These are phyloP conservation scores for Porcisia deanei DNA, from an alignment of 208 protist genomes.

Conservation along the genomic window DNA sequence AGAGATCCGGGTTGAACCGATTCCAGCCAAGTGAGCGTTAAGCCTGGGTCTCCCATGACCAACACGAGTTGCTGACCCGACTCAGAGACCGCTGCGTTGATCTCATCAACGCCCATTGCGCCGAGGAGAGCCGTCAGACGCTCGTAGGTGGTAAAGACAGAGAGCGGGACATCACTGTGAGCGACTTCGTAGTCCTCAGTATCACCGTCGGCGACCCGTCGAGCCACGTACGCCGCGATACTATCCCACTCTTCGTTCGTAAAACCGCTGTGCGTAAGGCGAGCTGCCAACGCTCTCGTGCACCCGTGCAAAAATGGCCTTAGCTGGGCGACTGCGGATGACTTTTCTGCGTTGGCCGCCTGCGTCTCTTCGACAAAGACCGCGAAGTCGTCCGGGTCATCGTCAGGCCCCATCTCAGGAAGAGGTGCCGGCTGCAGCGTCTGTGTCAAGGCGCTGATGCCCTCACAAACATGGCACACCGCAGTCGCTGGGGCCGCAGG, in stretches of 20 bases:
- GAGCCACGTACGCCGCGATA: slow-evolving; percentile 40
- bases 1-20: slow-evolving; percentile 4
- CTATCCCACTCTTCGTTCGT: slow-evolving; percentile 14
- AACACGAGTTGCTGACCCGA: slow-evolving; percentile 16
- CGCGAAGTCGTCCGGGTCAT: slow-evolving; percentile 74
- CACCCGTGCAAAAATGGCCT: slow-evolving; percentile 25
- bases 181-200: slow-evolving; percentile 51
- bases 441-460: slow-evolving; percentile 67
- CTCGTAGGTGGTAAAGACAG: slow-evolving; percentile 72
- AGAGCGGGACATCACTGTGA: slow-evolving; percentile 46
- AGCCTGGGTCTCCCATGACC: slow-evolving; percentile 10
- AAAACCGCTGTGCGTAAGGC: slow-evolving; percentile 23
- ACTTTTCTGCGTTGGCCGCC: slow-evolving; percentile 25
- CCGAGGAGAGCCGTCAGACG: slow-evolving; percentile 48
- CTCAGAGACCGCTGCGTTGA: not conserved
- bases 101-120: slow-evolving; percentile 9
- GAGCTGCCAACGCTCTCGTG: slow-evolving; percentile 23
- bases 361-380: slow-evolving; percentile 24
- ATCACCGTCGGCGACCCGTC: slow-evolving; percentile 15
- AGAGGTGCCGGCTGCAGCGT: slow-evolving; percentile 53
- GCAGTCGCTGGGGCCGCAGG: slow-evolving; percentile 23
- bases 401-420: slow-evolving; percentile 58
- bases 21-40: slow-evolving; percentile 14
- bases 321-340: slow-evolving; percentile 19
- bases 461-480: slow-evolving; percentile 60